A percentile compares a stretch with the other conserved stretches of the same genome.
Evolutionary conservation across 208 protist genomes (phyloP).

Genomic region (Trypanosoma grayi): DNA sequence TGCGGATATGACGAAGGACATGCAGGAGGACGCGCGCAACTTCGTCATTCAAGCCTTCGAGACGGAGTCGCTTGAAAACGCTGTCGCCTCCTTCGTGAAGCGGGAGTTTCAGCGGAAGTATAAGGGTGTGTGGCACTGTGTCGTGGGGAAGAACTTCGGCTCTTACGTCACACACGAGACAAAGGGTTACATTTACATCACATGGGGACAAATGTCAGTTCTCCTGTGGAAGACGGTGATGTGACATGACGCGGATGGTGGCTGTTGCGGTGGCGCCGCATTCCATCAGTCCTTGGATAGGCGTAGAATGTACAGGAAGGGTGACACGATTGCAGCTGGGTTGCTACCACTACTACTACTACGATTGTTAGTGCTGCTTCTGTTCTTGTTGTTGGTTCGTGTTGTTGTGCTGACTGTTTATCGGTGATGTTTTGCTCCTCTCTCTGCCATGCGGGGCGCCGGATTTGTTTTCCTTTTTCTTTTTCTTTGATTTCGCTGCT

Average conservation of each 20-base stretch:
- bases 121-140: constrained; percentile 98
- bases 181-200: constrained; percentile 99
- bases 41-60: constrained; percentile 81
- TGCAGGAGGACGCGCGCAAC: constrained; percentile 75
- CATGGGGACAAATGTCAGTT: constrained; percentile 98
- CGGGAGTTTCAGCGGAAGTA: constrained; percentile 86
- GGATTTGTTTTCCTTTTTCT: constrained; percentile 14
- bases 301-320: too few species aligned
- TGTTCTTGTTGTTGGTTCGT: too few species aligned
- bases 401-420: too few species aligned
- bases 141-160: constrained; percentile 99
- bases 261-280: too few species aligned
- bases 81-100: constrained; percentile 87
- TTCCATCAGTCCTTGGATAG: too few species aligned
- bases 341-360: too few species aligned
- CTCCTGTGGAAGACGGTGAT: constrained; percentile 95
- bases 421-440: too few species aligned
- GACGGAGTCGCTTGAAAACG: constrained; percentile 67
- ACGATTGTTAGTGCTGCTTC: neutral
- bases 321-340: too few species aligned
- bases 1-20: constrained; percentile 89
- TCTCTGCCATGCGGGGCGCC: too few species aligned
- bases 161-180: constrained; percentile 99
- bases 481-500: constrained; percentile 5
- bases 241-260: constrained; percentile 22